These are phyloP conservation scores for Aspergillus costaricaensis DNA, from an alignment of 2,329 filamentous ascomycete species.

Conservation along the genomic window DNA sequence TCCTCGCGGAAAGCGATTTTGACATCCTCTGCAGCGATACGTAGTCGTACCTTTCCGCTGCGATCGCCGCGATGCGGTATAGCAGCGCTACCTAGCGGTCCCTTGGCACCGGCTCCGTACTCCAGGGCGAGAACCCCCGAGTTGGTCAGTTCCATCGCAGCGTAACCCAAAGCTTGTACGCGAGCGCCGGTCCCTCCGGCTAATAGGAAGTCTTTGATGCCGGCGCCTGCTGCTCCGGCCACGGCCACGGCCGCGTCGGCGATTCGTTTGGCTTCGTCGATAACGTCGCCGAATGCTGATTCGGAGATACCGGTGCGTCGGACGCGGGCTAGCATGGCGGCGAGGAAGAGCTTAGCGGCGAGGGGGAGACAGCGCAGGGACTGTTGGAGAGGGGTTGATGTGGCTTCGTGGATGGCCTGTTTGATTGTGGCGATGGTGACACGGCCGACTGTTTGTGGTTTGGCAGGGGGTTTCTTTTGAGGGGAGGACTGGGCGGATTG, in stretches of 20 bases:
- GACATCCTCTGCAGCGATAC: constrained; percentile 88
- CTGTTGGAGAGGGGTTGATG: constrained; percentile 86
- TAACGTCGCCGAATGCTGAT: constrained; percentile 82
- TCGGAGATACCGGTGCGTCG: constrained; percentile 83
- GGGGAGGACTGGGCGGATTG: constrained; percentile 16
- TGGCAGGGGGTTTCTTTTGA: constrained; percentile 21
- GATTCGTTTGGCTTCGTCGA: constrained; percentile 79
- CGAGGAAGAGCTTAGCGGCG: constrained; percentile 79
- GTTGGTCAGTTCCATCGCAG: constrained; percentile 80
- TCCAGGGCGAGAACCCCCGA: constrained; percentile 88
- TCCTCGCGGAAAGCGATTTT: constrained; percentile 86
- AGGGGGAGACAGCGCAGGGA: constrained; percentile 81
- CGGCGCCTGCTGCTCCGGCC: constrained; percentile 55
- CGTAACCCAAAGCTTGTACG: constrained; percentile 65
- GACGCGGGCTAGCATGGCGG: constrained; percentile 75
- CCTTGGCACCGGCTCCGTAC: constrained; percentile 32
- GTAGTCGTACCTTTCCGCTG: constrained; percentile 81
- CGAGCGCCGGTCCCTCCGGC: constrained; percentile 46
- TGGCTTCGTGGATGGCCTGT: constrained; percentile 91
- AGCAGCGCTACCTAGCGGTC: constrained; percentile 42
- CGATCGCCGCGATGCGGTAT: constrained; percentile 71
- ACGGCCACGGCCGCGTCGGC: constrained; percentile 47
- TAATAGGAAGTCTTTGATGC: constrained; percentile 64
- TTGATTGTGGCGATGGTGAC: constrained; percentile 95
- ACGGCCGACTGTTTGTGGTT: constrained; percentile 45